phyloP scores from a whole-genome alignment of 768 basidiomycete genomes.

The Neoboletus brunneissimus region DNA sequence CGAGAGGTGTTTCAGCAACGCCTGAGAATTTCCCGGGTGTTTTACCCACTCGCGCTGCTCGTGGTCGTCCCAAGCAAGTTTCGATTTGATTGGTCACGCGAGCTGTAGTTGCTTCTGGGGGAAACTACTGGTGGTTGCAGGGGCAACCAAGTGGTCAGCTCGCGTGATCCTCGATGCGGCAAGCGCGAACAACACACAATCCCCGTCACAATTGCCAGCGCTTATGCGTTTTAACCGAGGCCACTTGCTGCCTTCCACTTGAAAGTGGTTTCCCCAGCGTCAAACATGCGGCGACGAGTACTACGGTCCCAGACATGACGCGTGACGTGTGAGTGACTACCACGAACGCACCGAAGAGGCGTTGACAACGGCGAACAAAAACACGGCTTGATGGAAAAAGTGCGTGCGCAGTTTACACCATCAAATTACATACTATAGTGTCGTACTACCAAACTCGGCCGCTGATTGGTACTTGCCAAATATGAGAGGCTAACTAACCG shows the following conservation, averaged over 20 bases:
- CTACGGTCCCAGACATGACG: not conserved
- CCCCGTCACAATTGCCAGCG: not conserved
- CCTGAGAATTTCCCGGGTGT: not conserved
- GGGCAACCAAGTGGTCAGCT: not conserved
- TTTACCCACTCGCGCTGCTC: not conserved
- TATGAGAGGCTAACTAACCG: not conserved
- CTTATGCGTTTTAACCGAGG: slow-evolving; percentile 1
- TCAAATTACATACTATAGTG: slow-evolving; percentile 9
- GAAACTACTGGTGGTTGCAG: not conserved
- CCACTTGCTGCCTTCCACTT: not conserved
- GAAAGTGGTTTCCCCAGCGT: not conserved
- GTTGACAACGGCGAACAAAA: not conserved
- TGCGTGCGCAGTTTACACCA: not conserved
- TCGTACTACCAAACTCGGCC: not conserved
- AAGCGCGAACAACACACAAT: not conserved
- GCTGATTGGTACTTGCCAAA: not conserved
- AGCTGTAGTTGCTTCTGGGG: not conserved
- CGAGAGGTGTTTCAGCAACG: slow-evolving; percentile 14
- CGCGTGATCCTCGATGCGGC: slow-evolving; percentile 4
- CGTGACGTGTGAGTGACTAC: not conserved
- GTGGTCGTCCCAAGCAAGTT: not conserved
- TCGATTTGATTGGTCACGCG: not conserved
- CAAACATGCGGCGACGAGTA: slow-evolving; percentile 1
- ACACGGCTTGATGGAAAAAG: not conserved
- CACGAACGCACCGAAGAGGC: not conserved